Evolutionary conservation across 306 rosid genomes (phyloP).

Genomic region (Prunus mira): DNA sequence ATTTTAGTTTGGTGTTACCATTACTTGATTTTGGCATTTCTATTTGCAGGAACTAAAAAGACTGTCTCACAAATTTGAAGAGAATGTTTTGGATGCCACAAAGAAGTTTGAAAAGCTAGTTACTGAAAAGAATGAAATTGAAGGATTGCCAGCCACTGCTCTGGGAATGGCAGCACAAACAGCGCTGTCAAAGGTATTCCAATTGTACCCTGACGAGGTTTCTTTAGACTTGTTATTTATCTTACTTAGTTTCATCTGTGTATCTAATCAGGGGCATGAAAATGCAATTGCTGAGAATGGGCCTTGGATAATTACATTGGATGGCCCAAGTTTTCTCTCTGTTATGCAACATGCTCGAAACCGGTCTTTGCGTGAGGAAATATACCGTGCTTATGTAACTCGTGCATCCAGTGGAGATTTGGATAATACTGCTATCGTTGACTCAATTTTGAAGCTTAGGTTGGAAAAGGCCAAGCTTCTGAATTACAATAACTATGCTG

Average conservation of each 20-base stretch:
- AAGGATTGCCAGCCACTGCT: conserved; percentile 95
- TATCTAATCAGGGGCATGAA: conserved; percentile 70
- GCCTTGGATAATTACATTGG: conserved; percentile 91
- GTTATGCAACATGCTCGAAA: conserved; percentile 91
- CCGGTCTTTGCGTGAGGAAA: conserved; percentile 84
- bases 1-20: background rate
- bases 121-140: conserved; percentile 70
- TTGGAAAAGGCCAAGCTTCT: conserved; percentile 95
- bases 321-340: conserved; percentile 80
- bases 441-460: conserved; percentile 85
- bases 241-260: conserved; percentile 15
- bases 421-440: conserved; percentile 72
- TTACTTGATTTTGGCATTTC: conserved; percentile 2
- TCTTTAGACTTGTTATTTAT: conserved; percentile 11
- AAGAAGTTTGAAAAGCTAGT: conserved; percentile 90
- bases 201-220: conserved; percentile 12
- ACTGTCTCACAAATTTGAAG: conserved; percentile 75
- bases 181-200: conserved; percentile 78
- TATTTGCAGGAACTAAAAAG: conserved; percentile 70
- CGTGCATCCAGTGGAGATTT: conserved; percentile 90
- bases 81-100: conserved; percentile 91
- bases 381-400: conserved; percentile 64
- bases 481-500: conserved; percentile 82
- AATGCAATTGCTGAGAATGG: conserved; percentile 87
- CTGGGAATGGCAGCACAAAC: conserved; percentile 93